Conservation (phyloP, 768 basidiomycete species). For the Suillus alpinus region DNA sequence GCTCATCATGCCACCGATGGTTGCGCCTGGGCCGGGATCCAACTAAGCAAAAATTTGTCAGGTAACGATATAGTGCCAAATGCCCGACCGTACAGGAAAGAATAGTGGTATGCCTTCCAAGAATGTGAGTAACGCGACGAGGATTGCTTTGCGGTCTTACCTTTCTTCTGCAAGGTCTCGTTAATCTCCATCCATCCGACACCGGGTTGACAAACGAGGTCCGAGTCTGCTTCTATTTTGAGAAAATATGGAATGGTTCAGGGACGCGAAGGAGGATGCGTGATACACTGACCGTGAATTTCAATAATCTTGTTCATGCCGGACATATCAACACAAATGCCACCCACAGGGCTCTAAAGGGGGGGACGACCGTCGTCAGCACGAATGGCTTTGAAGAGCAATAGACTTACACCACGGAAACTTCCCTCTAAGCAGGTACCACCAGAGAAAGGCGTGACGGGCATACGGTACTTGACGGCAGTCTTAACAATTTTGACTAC, state of each 20-base stretch:
- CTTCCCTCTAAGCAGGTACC: slow-evolving; percentile 84
- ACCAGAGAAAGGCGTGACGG: slow-evolving; percentile 75
- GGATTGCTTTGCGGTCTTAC: slow-evolving; percentile 21
- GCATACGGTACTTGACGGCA: slow-evolving; percentile 72
- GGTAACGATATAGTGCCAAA: not conserved
- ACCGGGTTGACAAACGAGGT: slow-evolving; percentile 74
- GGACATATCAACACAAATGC: slow-evolving; percentile 79
- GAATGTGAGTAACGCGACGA: not conserved
- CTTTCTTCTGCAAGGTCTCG: slow-evolving; percentile 59
- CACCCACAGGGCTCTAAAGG: slow-evolving; percentile 37
- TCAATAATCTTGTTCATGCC: slow-evolving; percentile 76
- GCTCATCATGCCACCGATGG: slow-evolving; percentile 83
- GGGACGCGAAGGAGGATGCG: not conserved
- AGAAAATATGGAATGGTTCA: not conserved
- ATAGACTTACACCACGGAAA: slow-evolving; percentile 52
- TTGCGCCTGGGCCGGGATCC: slow-evolving; percentile 76
- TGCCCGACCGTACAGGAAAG: slow-evolving; percentile 58
- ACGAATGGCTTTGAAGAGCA: not conserved
- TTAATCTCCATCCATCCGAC: slow-evolving; percentile 72
- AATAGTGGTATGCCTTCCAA: slow-evolving; percentile 70
- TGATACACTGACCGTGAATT: slow-evolving; percentile 54
- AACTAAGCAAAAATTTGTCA: slow-evolving; percentile 39
- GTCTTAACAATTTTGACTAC: slow-evolving; percentile 76
- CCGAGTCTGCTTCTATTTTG: slow-evolving; percentile 59
- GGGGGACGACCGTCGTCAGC: not conserved